Conservation (phyloP, 495 filamentous ascomycete species). For the Xylaria bambusicola region DNA sequence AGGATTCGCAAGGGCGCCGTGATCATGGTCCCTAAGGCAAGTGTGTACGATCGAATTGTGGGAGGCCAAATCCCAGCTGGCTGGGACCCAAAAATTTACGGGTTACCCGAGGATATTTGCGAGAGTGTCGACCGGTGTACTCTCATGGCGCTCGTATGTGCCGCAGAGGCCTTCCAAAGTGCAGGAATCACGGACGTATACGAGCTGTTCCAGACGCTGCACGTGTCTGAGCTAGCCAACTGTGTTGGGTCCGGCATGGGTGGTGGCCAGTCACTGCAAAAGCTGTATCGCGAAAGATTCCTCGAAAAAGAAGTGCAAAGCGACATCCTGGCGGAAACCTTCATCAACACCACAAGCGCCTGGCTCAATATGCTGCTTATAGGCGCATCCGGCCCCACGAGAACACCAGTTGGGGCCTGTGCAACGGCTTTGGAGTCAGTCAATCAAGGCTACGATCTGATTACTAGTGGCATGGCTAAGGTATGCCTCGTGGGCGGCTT, state of each 20-base stretch:
- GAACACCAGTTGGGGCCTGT: constrained; percentile 95
- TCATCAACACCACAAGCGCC: constrained; percentile 98
- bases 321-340: constrained; percentile 97
- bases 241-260: constrained; percentile 96
- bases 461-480: constrained; percentile 93
- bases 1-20: constrained; percentile 88
- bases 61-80: constrained; percentile 95
- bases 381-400: constrained; percentile 94
- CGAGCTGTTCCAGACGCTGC: constrained; percentile 98
- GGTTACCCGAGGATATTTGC: constrained; percentile 94
- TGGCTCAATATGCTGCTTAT: constrained; percentile 99
- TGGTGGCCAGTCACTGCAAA: constrained; percentile 82
- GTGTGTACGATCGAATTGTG: constrained; percentile 91
- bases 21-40: constrained; percentile 92
- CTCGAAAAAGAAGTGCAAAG: constrained; percentile 94
- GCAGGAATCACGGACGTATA: constrained; percentile 97
- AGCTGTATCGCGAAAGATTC: constrained; percentile 96
- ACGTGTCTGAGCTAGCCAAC: constrained; percentile 95
- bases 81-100: constrained; percentile 91
- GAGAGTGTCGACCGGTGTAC: constrained; percentile 94
- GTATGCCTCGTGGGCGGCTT: constrained; percentile 97
- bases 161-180: constrained; percentile 82
- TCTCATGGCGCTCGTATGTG: constrained; percentile 88
- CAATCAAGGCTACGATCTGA: constrained; percentile 96
- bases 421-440: constrained; percentile 95